Evolutionary conservation across 2,329 filamentous ascomycete genomes (phyloP).

Genomic region (Aspergillus latus): DNA sequence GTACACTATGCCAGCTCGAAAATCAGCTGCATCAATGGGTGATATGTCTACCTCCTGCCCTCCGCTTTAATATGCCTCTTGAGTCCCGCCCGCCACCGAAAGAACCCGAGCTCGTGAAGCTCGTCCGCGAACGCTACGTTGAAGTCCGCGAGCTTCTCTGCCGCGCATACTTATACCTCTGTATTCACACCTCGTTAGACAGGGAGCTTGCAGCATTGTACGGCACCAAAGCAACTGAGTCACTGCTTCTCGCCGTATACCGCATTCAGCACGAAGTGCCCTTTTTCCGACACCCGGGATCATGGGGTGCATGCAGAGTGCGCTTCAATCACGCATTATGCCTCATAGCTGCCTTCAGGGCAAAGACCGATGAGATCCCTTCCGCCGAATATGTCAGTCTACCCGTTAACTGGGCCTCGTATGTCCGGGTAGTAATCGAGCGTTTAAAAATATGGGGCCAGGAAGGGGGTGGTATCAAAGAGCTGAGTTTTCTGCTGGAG

Average conservation of each 20-base stretch:
- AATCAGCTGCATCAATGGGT: slow-evolving; percentile 28
- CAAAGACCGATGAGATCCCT: slow-evolving; percentile 19
- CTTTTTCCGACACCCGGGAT: slow-evolving; percentile 28
- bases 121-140: slow-evolving; percentile 27
- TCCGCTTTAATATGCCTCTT: slow-evolving; percentile 26
- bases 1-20: slow-evolving; percentile 23
- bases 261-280: slow-evolving; percentile 29
- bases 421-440: slow-evolving; percentile 25
- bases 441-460: slow-evolving; percentile 25
- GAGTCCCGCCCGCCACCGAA: slow-evolving; percentile 17
- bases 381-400: slow-evolving; percentile 24
- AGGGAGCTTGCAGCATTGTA: slow-evolving; percentile 19
- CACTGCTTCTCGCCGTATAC: slow-evolving; percentile 24
- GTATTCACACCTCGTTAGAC: slow-evolving; percentile 23
- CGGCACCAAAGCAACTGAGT: slow-evolving; percentile 26
- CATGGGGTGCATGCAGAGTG: slow-evolving; percentile 28
- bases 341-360: slow-evolving; percentile 25
- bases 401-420: slow-evolving; percentile 23
- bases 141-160: slow-evolving; percentile 29
- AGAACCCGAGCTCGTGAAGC: slow-evolving; percentile 27
- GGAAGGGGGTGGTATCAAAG: slow-evolving; percentile 27
- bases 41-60: slow-evolving; percentile 24
- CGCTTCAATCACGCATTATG: slow-evolving; percentile 29
- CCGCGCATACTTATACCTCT: slow-evolving; percentile 27
- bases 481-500: slow-evolving; percentile 23